phyloP scores from a whole-genome alignment of 257 asterid genomes.

The Sherardia arvensis region DNA sequence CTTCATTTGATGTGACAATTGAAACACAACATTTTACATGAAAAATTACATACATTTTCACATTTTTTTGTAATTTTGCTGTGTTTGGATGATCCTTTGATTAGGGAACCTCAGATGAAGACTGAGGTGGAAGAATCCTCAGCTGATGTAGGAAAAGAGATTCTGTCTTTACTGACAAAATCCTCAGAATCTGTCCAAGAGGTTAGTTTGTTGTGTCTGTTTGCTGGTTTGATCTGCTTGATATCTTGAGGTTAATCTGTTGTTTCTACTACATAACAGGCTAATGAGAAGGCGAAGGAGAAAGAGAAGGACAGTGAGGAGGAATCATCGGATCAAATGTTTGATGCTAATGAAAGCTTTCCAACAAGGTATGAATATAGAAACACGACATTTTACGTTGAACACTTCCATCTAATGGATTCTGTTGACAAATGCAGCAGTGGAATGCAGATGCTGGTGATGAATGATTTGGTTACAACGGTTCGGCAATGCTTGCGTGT shows the following conservation, averaged over 20 bases:
- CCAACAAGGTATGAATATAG: background rate
- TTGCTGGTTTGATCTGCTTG: background rate
- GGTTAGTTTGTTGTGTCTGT: background rate
- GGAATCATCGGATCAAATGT: background rate
- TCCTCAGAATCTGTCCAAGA: background rate
- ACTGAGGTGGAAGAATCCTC: background rate
- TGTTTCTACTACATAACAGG: background rate
- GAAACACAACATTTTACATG: too few relatives aligned
- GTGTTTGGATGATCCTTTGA: background rate
- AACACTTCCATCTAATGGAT: background rate
- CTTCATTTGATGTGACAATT: too few relatives aligned
- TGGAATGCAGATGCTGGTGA: constrained; percentile 7
- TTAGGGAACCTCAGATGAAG: too few relatives aligned
- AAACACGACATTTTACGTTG: too few relatives aligned
- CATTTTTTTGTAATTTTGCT: too few relatives aligned
- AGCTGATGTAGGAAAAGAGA: background rate
- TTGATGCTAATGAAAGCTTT: background rate
- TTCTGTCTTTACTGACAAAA: background rate
- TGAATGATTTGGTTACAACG: constrained; percentile 12
- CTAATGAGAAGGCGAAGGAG: background rate
- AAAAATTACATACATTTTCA: too few relatives aligned
- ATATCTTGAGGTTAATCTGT: background rate
- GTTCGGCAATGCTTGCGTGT: background rate
- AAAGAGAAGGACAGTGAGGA: background rate
- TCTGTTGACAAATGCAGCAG: constrained; percentile 4